phyloP scores from a whole-genome alignment of 2,329 filamentous ascomycete genomes.

The Pyrenochaeta sp. region DNA sequence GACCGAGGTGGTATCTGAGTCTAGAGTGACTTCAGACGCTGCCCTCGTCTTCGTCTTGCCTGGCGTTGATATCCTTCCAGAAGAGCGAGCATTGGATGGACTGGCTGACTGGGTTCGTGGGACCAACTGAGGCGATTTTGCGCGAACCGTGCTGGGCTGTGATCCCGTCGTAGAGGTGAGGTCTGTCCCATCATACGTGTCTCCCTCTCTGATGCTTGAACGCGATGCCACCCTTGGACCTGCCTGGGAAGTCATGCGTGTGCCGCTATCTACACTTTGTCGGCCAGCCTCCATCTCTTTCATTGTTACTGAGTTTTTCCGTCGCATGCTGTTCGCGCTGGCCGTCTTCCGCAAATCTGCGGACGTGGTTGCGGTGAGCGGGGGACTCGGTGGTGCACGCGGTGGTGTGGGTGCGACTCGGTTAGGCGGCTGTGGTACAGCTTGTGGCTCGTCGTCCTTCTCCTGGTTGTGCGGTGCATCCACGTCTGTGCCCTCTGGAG shows the following conservation, averaged over 20 bases:
- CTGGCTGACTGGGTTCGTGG: slow-evolving; percentile 36
- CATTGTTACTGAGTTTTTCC: slow-evolving; percentile 46
- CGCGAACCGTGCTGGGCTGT: slow-evolving; percentile 51
- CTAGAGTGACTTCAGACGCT: slow-evolving; percentile 53
- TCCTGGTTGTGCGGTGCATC: slow-evolving; percentile 41
- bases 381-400: slow-evolving; percentile 58
- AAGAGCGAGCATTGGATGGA: slow-evolving; percentile 26
- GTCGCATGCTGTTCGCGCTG: slow-evolving; percentile 56
- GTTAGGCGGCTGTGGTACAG: slow-evolving; percentile 21
- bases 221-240: slow-evolving; percentile 51
- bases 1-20: slow-evolving; percentile 58
- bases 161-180: slow-evolving; percentile 53
- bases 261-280: slow-evolving; percentile 53
- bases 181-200: slow-evolving; percentile 49
- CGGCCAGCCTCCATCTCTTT: slow-evolving; percentile 51
- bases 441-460: slow-evolving; percentile 24
- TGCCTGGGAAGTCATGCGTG: slow-evolving; percentile 46
- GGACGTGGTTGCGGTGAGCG: slow-evolving; percentile 52
- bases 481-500: slow-evolving; percentile 55
- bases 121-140: slow-evolving; percentile 35
- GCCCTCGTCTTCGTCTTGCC: slow-evolving; percentile 42
- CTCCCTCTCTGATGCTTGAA: slow-evolving; percentile 54
- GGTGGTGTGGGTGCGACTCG: slow-evolving; percentile 30
- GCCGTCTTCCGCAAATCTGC: slow-evolving; percentile 55
- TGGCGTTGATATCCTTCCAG: slow-evolving; percentile 36